Percentiles rank a stretch among this genome's conserved stretches.
Conservation (phyloP, 352 stramenopile species). For the Phytopythium sindhum region DNA sequence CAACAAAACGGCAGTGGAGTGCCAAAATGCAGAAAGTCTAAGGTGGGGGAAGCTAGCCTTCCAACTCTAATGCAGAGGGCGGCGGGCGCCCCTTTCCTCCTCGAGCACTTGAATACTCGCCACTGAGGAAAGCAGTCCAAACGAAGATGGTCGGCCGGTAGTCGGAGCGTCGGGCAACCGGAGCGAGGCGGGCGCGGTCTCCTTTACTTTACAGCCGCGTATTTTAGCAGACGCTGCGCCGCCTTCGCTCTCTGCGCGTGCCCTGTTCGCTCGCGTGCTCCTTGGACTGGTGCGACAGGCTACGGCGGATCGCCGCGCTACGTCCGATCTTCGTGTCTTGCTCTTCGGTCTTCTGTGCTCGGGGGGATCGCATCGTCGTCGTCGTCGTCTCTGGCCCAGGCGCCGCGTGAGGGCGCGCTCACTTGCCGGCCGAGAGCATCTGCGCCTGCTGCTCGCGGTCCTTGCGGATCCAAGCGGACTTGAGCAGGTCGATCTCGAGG, state of each 20-base stretch:
- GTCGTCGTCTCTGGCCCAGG: not conserved
- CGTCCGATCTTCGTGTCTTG: not conserved
- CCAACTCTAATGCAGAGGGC: conserved; percentile 3
- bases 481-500: conserved; percentile 61
- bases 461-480: conserved; percentile 60
- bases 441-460: conserved; percentile 29
- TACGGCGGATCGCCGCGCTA: not conserved
- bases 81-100: not conserved
- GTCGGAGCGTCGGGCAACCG: not conserved
- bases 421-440: conserved; percentile 10
- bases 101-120: not conserved
- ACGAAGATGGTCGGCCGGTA: not conserved
- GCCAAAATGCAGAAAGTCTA: not conserved
- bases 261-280: not conserved
- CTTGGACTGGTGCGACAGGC: not conserved
- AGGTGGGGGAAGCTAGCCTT: conserved; percentile 2
- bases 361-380: not conserved
- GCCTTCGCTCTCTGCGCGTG: not conserved
- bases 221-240: not conserved
- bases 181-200: not conserved
- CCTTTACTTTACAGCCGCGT: not conserved
- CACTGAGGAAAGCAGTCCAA: not conserved
- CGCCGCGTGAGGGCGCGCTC: not conserved
- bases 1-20: conserved; percentile 1
- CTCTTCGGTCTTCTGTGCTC: not conserved